These are phyloP conservation scores for Penicillium crystallinum DNA, from an alignment of 495 filamentous ascomycete species.

Conservation along the genomic window DNA sequence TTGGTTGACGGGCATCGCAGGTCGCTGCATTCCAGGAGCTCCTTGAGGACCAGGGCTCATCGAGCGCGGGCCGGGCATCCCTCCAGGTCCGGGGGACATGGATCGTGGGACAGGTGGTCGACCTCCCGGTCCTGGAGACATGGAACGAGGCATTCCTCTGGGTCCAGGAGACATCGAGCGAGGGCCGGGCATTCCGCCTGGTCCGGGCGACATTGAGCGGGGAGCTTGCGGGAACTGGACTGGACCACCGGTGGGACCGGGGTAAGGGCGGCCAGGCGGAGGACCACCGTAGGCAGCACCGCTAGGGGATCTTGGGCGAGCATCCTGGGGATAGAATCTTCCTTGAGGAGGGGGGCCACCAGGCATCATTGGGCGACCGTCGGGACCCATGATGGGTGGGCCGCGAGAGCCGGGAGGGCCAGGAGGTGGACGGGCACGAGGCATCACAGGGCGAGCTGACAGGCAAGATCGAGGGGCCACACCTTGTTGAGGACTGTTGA, in stretches of 20 bases:
- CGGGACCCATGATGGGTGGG: conserved; percentile 48
- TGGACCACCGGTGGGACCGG: conserved; percentile 1
- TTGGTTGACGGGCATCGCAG: conserved; percentile 36
- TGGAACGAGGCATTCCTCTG: conserved; percentile 13
- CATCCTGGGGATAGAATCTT: conserved; percentile 38
- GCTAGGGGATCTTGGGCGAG: conserved; percentile 38
- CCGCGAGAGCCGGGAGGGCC: conserved; percentile 42
- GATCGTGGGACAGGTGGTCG: conserved; percentile 9
- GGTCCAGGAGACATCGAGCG: conserved; percentile 30
- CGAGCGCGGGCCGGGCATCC: conserved; percentile 19
- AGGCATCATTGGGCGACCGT: conserved; percentile 40
- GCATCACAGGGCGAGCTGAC: conserved; percentile 87
- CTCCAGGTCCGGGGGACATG: no score
- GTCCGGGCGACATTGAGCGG: conserved; percentile 23
- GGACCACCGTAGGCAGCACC: conserved; percentile 24
- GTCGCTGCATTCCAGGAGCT: conserved; percentile 38
- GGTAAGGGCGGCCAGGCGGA: conserved; percentile 31
- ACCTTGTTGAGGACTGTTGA: conserved; percentile 87
- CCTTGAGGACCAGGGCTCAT: conserved; percentile 53
- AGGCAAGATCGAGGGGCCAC: conserved; percentile 92
- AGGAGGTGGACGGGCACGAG: conserved; percentile 58
- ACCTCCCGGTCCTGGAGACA: conserved; percentile 15
- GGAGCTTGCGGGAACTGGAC: conserved; percentile 4
- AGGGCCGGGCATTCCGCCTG: conserved; percentile 30
- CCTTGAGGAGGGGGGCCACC: conserved; percentile 19